phyloP scores from a whole-genome alignment of 75 land plant species.

The Pseudotsuga menziesii region DNA sequence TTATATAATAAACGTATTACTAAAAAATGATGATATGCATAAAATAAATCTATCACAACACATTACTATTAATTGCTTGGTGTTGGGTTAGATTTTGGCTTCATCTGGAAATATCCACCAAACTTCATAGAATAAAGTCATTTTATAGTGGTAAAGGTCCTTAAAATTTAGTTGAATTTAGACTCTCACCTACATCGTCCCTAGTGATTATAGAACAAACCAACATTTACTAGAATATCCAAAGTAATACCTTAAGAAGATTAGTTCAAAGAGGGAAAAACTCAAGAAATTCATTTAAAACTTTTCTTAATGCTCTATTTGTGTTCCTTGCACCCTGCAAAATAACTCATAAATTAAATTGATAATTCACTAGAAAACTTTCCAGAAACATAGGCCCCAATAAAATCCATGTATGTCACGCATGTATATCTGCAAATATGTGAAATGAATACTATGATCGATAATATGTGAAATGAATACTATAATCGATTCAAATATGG shows the following conservation, averaged over 20 bases:
- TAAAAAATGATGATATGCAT: no score
- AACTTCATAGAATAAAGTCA: no score
- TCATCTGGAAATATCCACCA: no score
- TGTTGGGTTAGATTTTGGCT: no score
- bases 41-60: no score
- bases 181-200: no score
- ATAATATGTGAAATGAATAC: no score
- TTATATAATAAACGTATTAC: no score
- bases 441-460: neutral
- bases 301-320: slow-evolving; percentile 66
- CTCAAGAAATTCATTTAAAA: slow-evolving; percentile 51
- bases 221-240: neutral
- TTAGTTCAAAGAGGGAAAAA: slow-evolving; percentile 60
- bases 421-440: neutral
- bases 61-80: no score
- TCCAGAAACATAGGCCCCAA: neutral
- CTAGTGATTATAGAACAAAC: neutral
- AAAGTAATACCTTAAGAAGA: slow-evolving; percentile 66
- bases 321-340: slow-evolving; percentile 55
- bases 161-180: no score
- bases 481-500: no score
- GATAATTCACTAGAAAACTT: neutral
- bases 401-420: neutral
- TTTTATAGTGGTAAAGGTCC: no score
- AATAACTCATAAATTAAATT: neutral